Base-by-base conservation (phyloP, 2,329 filamentous ascomycete species). In the Ophiostoma sp. region DNA sequence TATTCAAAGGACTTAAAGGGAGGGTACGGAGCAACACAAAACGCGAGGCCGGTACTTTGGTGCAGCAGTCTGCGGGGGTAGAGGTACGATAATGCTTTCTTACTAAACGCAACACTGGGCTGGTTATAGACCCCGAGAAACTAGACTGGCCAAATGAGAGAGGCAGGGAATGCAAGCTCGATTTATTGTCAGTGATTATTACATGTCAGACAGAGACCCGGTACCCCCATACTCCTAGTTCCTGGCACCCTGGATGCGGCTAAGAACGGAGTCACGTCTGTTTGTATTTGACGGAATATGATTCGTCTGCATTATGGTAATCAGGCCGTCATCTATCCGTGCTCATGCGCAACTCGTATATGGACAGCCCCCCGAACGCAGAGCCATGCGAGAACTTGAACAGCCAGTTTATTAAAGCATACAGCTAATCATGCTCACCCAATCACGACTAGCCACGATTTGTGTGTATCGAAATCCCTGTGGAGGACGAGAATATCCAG, bases 401-500 rank as follows among this genome's bases (percentile, higher is more conserved):
- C 27, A 27, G 27, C 27, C 27, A 27, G 2, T 1, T 27, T 27
- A 27, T 27, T 27, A 27, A 1, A 27, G 27, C 27, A 27, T 27
- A 27, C 27, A 27, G 27, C 27, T 18, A 55, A 36, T 36, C 49
- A 5, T 55, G 49, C n/a, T 55, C 49, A 55, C 49, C 0, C 6
- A 44, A 2, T 27, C 27, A 27, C 27, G 27, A 27, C 27, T 27
- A 27, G 27, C 27, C 27, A 27, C 27, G 27, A 27, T 27, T 27
- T 27, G 27, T 27, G 27, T 27, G 27, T 27, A 27, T 27, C 27
- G 2, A 44, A 44, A 44, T 44, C 42, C 27, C 12, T 41, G 7
- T n/a, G 27, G 2, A 36, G 6, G 9, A 64, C 62, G 62, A 64
- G 41, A 64, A 64, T 64, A 64, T 64, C 41, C 45, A 64, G 62